These are phyloP conservation scores for Serpula lacrymans DNA, from an alignment of 768 basidiomycete genomes.

Conservation along the genomic window DNA sequence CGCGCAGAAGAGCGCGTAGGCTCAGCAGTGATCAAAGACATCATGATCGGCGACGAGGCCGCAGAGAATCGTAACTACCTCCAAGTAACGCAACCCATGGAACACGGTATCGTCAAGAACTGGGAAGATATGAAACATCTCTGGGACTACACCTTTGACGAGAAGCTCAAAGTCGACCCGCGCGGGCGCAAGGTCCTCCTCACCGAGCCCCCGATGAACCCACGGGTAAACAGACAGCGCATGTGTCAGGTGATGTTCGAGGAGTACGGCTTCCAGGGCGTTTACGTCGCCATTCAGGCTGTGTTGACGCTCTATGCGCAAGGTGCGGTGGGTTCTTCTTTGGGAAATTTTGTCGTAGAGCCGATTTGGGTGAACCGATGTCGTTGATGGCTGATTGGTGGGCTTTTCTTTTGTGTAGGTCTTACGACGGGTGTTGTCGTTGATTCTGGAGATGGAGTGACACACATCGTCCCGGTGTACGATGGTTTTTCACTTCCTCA, in stretches of 20 bases:
- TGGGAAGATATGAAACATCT: slow-evolving; percentile 99
- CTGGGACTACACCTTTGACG: slow-evolving; percentile 98
- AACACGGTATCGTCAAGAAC: slow-evolving; percentile 97
- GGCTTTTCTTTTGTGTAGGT: too few relatives aligned
- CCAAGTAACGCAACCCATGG: slow-evolving; percentile 97
- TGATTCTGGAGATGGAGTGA: slow-evolving; percentile 98
- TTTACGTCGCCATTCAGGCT: slow-evolving; percentile 98
- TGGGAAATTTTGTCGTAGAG: slow-evolving; percentile 2
- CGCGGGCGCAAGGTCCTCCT: slow-evolving; percentile 85
- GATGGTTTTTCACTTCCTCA: slow-evolving; percentile 96
- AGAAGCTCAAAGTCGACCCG: slow-evolving; percentile 90
- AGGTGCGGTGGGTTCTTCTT: slow-evolving; percentile 52
- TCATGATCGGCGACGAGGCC: slow-evolving; percentile 98
- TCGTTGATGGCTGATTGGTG: slow-evolving; percentile 1
- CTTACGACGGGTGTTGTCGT: slow-evolving; percentile 98
- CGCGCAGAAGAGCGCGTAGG: slow-evolving; percentile 96
- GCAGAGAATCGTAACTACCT: slow-evolving; percentile 92
- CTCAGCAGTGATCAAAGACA: slow-evolving; percentile 84
- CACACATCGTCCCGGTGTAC: slow-evolving; percentile 98
- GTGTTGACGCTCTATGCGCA: slow-evolving; percentile 98
- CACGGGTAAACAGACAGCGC: slow-evolving; percentile 83
- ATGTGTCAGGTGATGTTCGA: slow-evolving; percentile 99
- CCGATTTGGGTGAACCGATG: slow-evolving; percentile 1
- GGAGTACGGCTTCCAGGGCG: slow-evolving; percentile 92
- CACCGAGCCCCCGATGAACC: slow-evolving; percentile 99